Percentiles rank a stretch among this genome's conserved stretches.
phyloP scores from a whole-genome alignment of 352 stramenopile genomes.

The Pythium chondricola region DNA sequence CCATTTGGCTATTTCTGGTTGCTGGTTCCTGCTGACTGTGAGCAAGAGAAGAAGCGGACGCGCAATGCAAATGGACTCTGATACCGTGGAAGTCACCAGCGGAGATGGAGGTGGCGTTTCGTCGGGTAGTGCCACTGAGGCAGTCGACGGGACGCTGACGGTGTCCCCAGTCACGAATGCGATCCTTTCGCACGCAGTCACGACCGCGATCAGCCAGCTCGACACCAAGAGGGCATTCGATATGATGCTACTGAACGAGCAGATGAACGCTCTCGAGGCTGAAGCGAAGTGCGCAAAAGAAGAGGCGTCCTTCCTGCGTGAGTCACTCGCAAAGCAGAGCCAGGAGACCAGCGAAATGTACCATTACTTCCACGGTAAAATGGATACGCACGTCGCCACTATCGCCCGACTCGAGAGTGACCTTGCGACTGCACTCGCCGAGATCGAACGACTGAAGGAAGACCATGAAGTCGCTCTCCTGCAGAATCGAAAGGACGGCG shows the following conservation, averaged over 20 bases:
- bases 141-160: too few species aligned
- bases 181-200: slow-evolving; percentile 43
- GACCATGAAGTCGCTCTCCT: slow-evolving; percentile 15
- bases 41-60: background rate
- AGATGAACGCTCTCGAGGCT: slow-evolving; percentile 28
- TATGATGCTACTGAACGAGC: slow-evolving; percentile 58
- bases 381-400: slow-evolving; percentile 69
- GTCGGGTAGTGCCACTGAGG: too few species aligned
- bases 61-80: background rate
- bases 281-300: slow-evolving; percentile 33
- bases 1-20: too few species aligned
- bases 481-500: slow-evolving; percentile 6
- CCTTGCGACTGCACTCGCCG: slow-evolving; percentile 15
- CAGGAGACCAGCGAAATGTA: slow-evolving; percentile 81
- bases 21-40: too few species aligned
- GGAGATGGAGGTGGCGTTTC: too few species aligned
- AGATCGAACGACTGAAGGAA: slow-evolving; percentile 13
- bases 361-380: slow-evolving; percentile 81
- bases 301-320: slow-evolving; percentile 41
- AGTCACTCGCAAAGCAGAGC: slow-evolving; percentile 29
- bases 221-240: slow-evolving; percentile 59
- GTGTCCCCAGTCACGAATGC: slow-evolving; percentile 29
- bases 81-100: too few species aligned
- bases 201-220: slow-evolving; percentile 33
- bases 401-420: slow-evolving; percentile 56